phyloP scores from a whole-genome alignment of 2,329 filamentous ascomycete genomes.

The Tolypocladium capitatum region DNA sequence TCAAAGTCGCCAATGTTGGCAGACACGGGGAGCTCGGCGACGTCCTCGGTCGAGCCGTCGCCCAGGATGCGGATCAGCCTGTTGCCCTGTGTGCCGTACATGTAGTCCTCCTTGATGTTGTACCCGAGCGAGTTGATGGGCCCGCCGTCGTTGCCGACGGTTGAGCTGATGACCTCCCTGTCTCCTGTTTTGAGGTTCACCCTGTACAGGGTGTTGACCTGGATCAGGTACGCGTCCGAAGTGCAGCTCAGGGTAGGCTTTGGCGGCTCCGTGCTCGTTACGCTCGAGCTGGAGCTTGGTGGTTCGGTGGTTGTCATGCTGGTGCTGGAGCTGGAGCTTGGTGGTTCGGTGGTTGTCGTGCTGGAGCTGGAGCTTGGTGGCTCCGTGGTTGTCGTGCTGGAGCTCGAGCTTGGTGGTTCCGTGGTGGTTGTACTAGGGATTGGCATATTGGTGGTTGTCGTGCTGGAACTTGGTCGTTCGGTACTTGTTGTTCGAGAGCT shows the following conservation, averaged over 20 bases:
- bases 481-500: background rate
- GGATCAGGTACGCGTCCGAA: background rate
- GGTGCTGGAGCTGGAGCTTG: background rate
- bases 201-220: background rate
- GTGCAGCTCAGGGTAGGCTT: background rate
- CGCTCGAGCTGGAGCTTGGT: background rate
- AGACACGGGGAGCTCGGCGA: background rate
- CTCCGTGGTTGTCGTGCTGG: background rate
- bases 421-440: background rate
- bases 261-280: background rate
- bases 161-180: background rate
- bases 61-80: background rate
- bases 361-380: background rate
- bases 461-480: background rate
- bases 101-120: background rate
- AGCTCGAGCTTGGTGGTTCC: background rate
- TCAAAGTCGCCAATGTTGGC: background rate
- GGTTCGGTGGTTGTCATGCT: no score
- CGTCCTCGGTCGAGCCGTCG: background rate
- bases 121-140: background rate
- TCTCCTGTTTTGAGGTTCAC: background rate
- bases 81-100: background rate
- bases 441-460: background rate
- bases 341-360: background rate
- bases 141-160: background rate